Evolutionary conservation across 208 protist species (phyloP), one percentile per base, ranked within the genome.

Genomic region (Acanthamoeba healyi): DNA sequence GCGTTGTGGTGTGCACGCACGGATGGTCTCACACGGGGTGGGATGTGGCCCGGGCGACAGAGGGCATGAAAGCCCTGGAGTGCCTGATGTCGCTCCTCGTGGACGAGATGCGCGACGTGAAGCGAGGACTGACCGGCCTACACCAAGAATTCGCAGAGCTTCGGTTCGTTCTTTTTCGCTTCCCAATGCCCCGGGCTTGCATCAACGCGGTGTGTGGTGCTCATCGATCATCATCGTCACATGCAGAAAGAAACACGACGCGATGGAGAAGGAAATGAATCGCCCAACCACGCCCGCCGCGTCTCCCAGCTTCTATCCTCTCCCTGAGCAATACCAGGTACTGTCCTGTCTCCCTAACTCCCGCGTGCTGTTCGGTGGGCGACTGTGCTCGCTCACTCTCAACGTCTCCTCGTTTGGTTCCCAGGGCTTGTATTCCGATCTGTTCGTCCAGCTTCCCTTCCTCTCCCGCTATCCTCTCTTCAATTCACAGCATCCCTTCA

Each of bases 31-130:
- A 1, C 12, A 12, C 22, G 22, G 0, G 14, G 12, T 44, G 67
- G 36, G 12, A 9, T 79, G 34, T 44, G 9, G 63, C 15, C 36
- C 19, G 9, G n/a, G 26, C 7, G 1, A 51, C 34, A 81, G 72
- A 81, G 19, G 72, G 72, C 34, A 51, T 81, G 72, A 81, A 81
- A 38, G 72, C 72, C 15, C 10, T 81, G 72, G 72, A 81, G 40
- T 81, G 72, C 38, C 36, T 81, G 72, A 49, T 81, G 72, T 49
- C 72, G 1, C 72, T 81, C 7, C 40, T 81, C 38, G 72, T 81
- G 72, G 72, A 81, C 32, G 72, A 81, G 26, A 81, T 81, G 72
- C 34, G 40, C 4, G 72, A 81, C 9, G 36, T 81, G 72, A 81
- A 81, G 24, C 72, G 72, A 81, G 72, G 72, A 6, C 36, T 81